Evolutionary conservation across 2,329 filamentous ascomycete genomes (phyloP), one percentile per base, ranked within the genome.

Genomic region (Penicillium olsonii): DNA sequence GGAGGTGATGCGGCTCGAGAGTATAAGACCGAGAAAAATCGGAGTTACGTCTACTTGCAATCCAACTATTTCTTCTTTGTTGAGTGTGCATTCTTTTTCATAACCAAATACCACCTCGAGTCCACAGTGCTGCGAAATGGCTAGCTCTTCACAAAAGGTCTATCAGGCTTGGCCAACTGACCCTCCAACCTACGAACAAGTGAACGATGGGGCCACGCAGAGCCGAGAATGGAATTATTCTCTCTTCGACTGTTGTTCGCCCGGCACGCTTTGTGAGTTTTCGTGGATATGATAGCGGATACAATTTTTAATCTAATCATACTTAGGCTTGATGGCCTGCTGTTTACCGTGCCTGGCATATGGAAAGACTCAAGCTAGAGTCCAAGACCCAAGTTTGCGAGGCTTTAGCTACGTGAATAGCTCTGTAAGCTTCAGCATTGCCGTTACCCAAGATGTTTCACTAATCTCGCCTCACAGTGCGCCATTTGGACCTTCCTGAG

Each of bases 331-430:
- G 2, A 43, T 38, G 15, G 54, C 45, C 19, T 57, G 48, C 19
- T 58, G 51, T 35, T 51, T 60, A 2, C 57, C 55, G 35, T 58
- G 57, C 17, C 34, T 58, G 2, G 53, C 55, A 4, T 60, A 56
- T 26, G 55, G 57, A 5, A 58, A 56, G 37, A 60, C 55, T 0
- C 53, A 56, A 48, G 43, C 48, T 1, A 37, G 57, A 34, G 4
- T 37, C 6, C 42, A 48, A 1, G 47, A 60, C 20, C 47, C 53
- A 1, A 48, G 10, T 0, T n/a, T 60, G 2, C 22, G 38, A 10
- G 41, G 18, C 27, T 54, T 48, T 19, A 50, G 45, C 17, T 40
- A 48, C 29, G 26, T 51, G n/a, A 58, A 60, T 7, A 17, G 34
- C 34, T 14, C 14, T 34, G 37, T 5, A 45, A n/a, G n/a, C n/a